Conservation (phyloP, 2,329 filamentous ascomycete genomes). For the Pestalotiopsis fici region DNA sequence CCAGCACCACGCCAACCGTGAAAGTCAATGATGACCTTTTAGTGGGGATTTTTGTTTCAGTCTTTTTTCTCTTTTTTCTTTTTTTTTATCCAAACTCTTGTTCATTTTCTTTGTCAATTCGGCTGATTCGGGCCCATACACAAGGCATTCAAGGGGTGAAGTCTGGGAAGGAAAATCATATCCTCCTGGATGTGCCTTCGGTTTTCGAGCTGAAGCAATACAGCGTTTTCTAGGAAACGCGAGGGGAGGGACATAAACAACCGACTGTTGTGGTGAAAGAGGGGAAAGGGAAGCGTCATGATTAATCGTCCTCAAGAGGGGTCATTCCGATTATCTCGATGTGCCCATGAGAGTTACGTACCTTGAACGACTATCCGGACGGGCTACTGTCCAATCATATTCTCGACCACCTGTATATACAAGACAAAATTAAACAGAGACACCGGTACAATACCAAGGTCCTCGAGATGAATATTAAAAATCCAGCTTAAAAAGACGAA, state of each 20-base stretch:
- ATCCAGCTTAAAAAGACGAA: conserved; percentile 19
- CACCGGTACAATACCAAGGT: conserved; percentile 15
- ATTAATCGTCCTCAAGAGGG: neutral
- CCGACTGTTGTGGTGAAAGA: neutral
- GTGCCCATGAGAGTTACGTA: neutral
- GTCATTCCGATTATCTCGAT: neutral
- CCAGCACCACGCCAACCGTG: neutral
- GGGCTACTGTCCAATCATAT: neutral
- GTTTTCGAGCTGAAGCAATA: neutral
- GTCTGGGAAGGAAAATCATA: neutral
- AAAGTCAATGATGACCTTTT: neutral
- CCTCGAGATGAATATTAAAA: conserved; percentile 25
- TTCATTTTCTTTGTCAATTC: conserved; percentile 11
- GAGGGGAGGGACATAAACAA: neutral
- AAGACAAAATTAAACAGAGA: neutral
- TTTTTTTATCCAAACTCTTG: neutral
- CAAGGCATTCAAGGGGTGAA: neutral
- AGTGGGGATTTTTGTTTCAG: neutral
- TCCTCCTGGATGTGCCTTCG: neutral
- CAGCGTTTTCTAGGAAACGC: neutral
- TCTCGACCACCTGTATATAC: conserved; percentile 7
- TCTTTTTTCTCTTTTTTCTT: neutral
- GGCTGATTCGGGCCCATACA: neutral
- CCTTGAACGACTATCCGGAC: neutral
- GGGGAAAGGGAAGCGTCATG: neutral